Base-by-base conservation (phyloP, 2,329 filamentous ascomycete genomes). In the Penicillium palitans region DNA sequence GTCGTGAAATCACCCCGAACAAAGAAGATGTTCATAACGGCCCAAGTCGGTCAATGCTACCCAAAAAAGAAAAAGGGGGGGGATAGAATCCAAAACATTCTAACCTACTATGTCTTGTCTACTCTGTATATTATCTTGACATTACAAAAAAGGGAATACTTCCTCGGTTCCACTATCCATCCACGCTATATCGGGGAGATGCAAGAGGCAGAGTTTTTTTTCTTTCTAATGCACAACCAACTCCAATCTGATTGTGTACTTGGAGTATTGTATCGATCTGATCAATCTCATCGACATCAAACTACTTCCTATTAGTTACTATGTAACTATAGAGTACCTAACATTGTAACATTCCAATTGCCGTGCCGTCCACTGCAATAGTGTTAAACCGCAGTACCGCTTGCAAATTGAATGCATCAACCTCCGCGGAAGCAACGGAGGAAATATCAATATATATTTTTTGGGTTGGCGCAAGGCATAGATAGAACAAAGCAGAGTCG, bases 141-240 rank as follows among this genome's bases (percentile, higher is more conserved):
- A 37, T 45, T 17, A 7, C 5, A 35, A 24, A 35, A 48, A 48
- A 31, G 27, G 21, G 46, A 48, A 35, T 8, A 37, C 29, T 35
- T 48, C 21, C 15, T 48, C 6, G 46, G 46, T 48, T 21, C 46
- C 45, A 47, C 45, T 47, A 47, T 35, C 13, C 29, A 47, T 33
- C 29, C 46, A 35, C 55, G 37, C 55, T 57, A 48, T 46, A 57
- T 57, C 50, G 29, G 50, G 55, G 50, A 40, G 42, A 29, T 41
- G 41, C 31, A 57, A 57, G 27, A 35, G 12, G 47, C 47, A 51
- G 39, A 46, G 45, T 27, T 42, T 33, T 54, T 47, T 24, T 21
- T 41, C 17, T 24, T 47, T 52, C 17, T n/a, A 6, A 52, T 42
- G 54, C 27, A 48, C 41, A 29, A 42, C 17, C 50, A 48, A 46